A percentile compares a stretch with the other conserved stretches of the same genome.
phyloP scores from a whole-genome alignment of 768 basidiomycete genomes.

The Leccinum subgranulosum region DNA sequence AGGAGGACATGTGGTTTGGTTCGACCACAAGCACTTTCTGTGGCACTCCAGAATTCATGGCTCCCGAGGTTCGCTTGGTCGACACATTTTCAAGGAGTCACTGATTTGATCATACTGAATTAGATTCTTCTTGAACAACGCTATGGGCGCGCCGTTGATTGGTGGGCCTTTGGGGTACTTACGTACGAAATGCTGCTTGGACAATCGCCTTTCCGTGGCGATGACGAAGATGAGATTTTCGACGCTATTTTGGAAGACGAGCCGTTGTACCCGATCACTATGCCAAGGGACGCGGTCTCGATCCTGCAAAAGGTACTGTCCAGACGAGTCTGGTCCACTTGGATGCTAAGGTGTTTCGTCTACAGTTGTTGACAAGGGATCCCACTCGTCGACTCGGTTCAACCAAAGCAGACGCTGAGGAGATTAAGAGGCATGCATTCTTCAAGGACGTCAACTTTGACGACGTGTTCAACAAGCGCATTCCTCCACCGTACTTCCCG shows the following conservation, averaged over 20 bases:
- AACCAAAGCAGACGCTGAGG: conserved; percentile 88
- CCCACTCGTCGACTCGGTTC: conserved; percentile 89
- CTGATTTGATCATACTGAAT: conserved; percentile 3
- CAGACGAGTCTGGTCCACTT: background rate
- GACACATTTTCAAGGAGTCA: background rate
- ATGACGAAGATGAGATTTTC: conserved; percentile 99
- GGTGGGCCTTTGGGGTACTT: conserved; percentile 99
- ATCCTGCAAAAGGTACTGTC: conserved; percentile 82
- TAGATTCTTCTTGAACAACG: conserved; percentile 99
- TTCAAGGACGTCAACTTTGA: conserved; percentile 98
- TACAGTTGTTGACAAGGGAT: conserved; percentile 91
- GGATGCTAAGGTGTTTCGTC: conserved; percentile 3
- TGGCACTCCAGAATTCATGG: conserved; percentile 99
- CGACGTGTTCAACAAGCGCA: conserved; percentile 95
- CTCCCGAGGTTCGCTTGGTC: conserved; percentile 76
- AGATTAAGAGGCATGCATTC: conserved; percentile 97
- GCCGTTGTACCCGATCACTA: conserved; percentile 97
- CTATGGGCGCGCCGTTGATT: conserved; percentile 97
- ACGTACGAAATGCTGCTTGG: conserved; percentile 99
- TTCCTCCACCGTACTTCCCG: conserved; percentile 97
- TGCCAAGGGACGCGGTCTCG: conserved; percentile 96
- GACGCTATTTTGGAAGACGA: conserved; percentile 99
- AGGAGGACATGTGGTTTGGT: conserved; percentile 98
- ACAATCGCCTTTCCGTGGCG: conserved; percentile 98
- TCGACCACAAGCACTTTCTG: conserved; percentile 98